Base-by-base conservation (phyloP, 306 rosid genomes). In the Parietaria judaica region DNA sequence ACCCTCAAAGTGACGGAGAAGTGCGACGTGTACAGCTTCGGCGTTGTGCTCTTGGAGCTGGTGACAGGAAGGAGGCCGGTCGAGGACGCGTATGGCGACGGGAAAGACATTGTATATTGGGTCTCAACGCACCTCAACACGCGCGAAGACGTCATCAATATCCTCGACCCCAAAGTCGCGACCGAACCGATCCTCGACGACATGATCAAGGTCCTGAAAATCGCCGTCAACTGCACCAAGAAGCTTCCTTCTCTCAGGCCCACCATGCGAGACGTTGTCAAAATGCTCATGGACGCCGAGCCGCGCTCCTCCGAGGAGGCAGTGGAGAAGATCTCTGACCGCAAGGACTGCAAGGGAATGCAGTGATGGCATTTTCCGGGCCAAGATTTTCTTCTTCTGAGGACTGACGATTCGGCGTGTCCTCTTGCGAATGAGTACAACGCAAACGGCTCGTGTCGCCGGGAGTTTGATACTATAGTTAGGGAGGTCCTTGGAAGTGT, bases 221-320 rank as follows among this genome's bases (percentile, higher is more conserved):
- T 86, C 58, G 99, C 86, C 9, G 63, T 88, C 23, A 74, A 80
- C 56, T 94, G 99, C 74, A 82, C 88, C 16, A 74, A 69, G 50
- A 94, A 82, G 80, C 94, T 88, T 68, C 99, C 97, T 2, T 68
- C 90, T 11, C 61, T 84, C 56, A 96, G 99, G 48, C 97, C 99
- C 46, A 68, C 90, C 6, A 94, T 88, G 99, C 82, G 99, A 72
- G 97, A 84, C 54, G 95, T 88, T 46, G 82, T 84, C 56, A 94
- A 88, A 67, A 88, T 80, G 95, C 94, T 94, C 6, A 12, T 47
- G 9, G 97, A 82, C 73, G 90, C 89, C 41, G 83, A 88, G 53
- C 88, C 88, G 66, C 64, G 70, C 71, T 64, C 68, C 61, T 62
- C 64, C 6, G 13, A 4, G 48, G 70, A 58, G 61, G 66, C 79